Evolutionary conservation across 768 basidiomycete species (phyloP).

Genomic region (Lepiota venenata): DNA sequence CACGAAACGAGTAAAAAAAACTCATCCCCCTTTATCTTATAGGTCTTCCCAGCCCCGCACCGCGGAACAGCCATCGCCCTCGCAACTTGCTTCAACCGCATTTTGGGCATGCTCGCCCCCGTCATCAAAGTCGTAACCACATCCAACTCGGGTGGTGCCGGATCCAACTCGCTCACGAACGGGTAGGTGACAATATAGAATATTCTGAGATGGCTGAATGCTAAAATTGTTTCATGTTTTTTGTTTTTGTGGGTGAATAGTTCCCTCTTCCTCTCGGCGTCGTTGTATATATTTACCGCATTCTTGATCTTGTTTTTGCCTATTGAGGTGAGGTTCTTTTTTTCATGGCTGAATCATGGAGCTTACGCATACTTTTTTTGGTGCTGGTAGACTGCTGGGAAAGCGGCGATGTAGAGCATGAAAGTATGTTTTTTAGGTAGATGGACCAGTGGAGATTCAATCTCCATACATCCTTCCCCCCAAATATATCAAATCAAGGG

Average conservation of each 20-base stretch:
- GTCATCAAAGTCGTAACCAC: conserved; percentile 47
- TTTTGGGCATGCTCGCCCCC: conserved; percentile 44
- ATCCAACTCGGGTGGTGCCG: conserved; percentile 21
- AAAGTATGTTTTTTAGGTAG: no score
- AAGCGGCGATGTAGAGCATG: conserved; percentile 25
- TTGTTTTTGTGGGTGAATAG: conserved; percentile 17
- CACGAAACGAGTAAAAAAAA: no score
- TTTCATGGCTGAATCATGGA: neutral
- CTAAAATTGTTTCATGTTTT: neutral
- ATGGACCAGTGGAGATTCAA: no score
- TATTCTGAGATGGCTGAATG: neutral
- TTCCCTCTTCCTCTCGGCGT: conserved; percentile 47
- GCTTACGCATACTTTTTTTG: no score
- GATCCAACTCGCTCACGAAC: conserved; percentile 29
- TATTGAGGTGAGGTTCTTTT: conserved; percentile 35
- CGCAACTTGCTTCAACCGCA: conserved; percentile 45
- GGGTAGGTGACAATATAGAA: conserved; percentile 22
- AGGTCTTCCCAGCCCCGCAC: conserved; percentile 52
- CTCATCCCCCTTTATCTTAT: neutral
- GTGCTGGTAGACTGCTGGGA: conserved; percentile 26
- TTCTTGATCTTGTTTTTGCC: conserved; percentile 39
- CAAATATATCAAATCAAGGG: no score
- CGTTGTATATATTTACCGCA: conserved; percentile 40
- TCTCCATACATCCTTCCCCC: no score
- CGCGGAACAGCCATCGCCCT: conserved; percentile 53